Evolutionary conservation across 768 basidiomycete species (phyloP).

Genomic region (Boletus rubroflammeus): DNA sequence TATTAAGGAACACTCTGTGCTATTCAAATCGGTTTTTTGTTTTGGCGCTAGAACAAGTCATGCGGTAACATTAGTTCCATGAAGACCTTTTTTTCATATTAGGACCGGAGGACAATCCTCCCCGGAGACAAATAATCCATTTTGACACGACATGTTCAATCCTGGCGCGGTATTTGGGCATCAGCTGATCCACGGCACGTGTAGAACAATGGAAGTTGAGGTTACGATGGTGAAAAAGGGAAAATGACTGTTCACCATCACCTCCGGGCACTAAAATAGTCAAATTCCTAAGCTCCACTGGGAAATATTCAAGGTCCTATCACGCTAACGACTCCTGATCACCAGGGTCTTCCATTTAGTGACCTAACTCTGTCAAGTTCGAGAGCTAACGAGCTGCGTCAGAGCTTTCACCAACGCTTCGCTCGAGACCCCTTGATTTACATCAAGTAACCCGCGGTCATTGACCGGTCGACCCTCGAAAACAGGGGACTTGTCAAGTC

Average conservation of each 20-base stretch:
- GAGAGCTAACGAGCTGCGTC: constrained; percentile 11
- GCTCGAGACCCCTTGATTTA: constrained; percentile 18
- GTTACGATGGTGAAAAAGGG: constrained; percentile 25
- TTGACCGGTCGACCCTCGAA: constrained; percentile 14
- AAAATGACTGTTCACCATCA: constrained; percentile 16
- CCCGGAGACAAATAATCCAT: constrained; percentile 26
- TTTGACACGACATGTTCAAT: constrained; percentile 17
- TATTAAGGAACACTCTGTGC: constrained; percentile 32
- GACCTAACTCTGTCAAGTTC: constrained; percentile 19
- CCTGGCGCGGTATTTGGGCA: constrained; percentile 18
- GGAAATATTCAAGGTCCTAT: constrained; percentile 21
- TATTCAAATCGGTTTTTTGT: constrained; percentile 25
- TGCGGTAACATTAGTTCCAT: constrained; percentile 18
- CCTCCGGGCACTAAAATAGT: constrained; percentile 18
- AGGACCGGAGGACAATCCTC: constrained; percentile 18
- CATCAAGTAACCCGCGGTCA: constrained; percentile 13
- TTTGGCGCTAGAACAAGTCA: constrained; percentile 21
- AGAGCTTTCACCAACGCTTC: constrained; percentile 5
- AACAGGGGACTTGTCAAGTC: constrained; percentile 10
- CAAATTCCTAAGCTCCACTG: constrained; percentile 22
- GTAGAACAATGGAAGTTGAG: constrained; percentile 31
- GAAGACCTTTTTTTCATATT: constrained; percentile 32
- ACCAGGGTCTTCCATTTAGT: constrained; percentile 31
- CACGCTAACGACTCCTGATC: constrained; percentile 24
- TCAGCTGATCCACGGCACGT: constrained; percentile 30